phyloP scores from a whole-genome alignment of 148 eudicot genomes.

The Polygonum maritimum region DNA sequence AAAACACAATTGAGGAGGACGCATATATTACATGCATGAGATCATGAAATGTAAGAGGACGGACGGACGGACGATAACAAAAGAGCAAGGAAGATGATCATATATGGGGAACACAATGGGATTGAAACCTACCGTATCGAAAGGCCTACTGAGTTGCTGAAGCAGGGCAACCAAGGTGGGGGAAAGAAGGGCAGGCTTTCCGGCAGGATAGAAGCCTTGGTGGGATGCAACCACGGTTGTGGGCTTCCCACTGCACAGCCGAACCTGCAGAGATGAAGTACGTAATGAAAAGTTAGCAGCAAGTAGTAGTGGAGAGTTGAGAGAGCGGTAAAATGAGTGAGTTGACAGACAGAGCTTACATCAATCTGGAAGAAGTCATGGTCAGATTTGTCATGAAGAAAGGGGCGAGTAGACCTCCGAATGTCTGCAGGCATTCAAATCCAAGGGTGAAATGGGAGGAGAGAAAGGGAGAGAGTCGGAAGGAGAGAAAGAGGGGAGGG shows the following conservation, averaged over 20 bases:
- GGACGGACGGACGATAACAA: background rate
- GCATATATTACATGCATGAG: background rate
- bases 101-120: background rate
- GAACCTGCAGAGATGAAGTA: constrained; percentile 35
- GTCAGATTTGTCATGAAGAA: constrained; percentile 67
- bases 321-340: constrained; percentile 1
- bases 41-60: no score
- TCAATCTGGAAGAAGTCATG: constrained; percentile 84
- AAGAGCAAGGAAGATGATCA: background rate
- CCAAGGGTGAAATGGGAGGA: background rate
- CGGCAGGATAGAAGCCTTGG: constrained; percentile 80
- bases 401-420: constrained; percentile 74
- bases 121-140: constrained; percentile 54
- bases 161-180: constrained; percentile 69
- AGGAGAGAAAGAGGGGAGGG: constrained; percentile 1
- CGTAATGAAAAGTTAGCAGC: background rate
- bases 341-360: constrained; percentile 30
- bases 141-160: constrained; percentile 66
- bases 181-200: constrained; percentile 45
- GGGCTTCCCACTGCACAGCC: constrained; percentile 86
- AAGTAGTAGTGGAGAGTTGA: background rate
- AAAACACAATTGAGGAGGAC: background rate
- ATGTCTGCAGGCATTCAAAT: constrained; percentile 46
- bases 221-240: constrained; percentile 67
- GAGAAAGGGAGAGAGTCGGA: background rate